A percentile compares a stretch with the other conserved stretches of the same genome.
Evolutionary conservation across 1,139 yeast species (phyloP).

Genomic region (Candida labiduridarum): DNA sequence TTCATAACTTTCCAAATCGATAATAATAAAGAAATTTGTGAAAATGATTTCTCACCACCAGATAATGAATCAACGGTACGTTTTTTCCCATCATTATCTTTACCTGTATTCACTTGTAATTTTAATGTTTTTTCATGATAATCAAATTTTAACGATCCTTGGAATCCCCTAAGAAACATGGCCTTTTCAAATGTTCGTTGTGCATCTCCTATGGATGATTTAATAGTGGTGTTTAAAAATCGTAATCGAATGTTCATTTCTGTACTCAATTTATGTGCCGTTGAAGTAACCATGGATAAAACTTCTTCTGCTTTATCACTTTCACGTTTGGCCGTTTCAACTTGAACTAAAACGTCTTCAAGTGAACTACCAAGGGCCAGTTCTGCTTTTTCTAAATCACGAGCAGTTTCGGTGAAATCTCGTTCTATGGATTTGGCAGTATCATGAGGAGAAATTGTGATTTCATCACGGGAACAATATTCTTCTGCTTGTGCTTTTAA

Average conservation of each 20-base stretch:
- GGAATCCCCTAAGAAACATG: conserved; percentile 68
- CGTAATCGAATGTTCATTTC: conserved; percentile 52
- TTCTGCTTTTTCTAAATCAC: conserved; percentile 42
- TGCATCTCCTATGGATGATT: conserved; percentile 35
- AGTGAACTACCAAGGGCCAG: conserved; percentile 34
- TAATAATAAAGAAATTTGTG: conserved; percentile 83
- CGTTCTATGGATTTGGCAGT: conserved; percentile 37
- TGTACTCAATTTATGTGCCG: conserved; percentile 26
- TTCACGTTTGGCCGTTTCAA: conserved; percentile 25
- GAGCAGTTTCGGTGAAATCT: conserved; percentile 35
- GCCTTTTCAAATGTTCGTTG: conserved; percentile 56
- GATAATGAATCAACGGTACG: conserved; percentile 84
- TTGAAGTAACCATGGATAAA: conserved; percentile 24
- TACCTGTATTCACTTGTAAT: conserved; percentile 62
- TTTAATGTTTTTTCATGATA: conserved; percentile 51
- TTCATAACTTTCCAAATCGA: conserved; percentile 96
- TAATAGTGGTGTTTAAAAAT: conserved; percentile 50
- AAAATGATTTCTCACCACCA: conserved; percentile 96
- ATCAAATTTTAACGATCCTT: conserved; percentile 71
- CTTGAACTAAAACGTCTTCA: conserved; percentile 41
- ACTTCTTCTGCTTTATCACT: conserved; percentile 33
- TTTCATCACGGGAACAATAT: conserved; percentile 33
- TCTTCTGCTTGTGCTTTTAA: conserved; percentile 31
- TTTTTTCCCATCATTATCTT: conserved; percentile 49
- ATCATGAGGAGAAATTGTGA: conserved; percentile 31